Evolutionary conservation across 2,329 filamentous ascomycete species (phyloP).

Genomic region (Emericellopsis cladophorae): DNA sequence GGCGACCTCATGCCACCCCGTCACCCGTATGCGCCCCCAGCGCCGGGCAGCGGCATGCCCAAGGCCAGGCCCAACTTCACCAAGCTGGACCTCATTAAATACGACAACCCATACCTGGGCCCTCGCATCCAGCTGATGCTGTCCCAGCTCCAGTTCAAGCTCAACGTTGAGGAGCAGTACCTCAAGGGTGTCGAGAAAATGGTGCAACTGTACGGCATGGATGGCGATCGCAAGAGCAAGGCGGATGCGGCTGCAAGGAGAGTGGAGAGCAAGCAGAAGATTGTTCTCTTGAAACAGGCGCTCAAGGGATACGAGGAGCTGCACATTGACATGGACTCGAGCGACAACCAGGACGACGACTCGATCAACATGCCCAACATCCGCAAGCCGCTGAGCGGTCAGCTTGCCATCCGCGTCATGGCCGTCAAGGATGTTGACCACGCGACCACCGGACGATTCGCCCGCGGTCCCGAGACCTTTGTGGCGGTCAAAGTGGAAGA

Average conservation of each 20-base stretch:
- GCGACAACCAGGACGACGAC: conserved; percentile 78
- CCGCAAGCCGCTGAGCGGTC: conserved; percentile 88
- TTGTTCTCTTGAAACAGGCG: conserved; percentile 87
- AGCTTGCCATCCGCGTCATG: conserved; percentile 74
- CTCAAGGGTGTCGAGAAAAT: conserved; percentile 99
- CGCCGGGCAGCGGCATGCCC: conserved; percentile 53
- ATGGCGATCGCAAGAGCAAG: conserved; percentile 91
- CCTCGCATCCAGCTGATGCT: conserved; percentile 98
- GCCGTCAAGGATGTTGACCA: conserved; percentile 93
- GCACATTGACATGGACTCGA: conserved; percentile 79
- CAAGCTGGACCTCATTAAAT: conserved; percentile 97
- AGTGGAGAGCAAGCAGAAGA: conserved; percentile 96
- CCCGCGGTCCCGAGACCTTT: conserved; percentile 85
- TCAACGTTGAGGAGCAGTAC: conserved; percentile 98
- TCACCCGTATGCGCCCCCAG: conserved; percentile 61
- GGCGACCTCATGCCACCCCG: conserved; percentile 68
- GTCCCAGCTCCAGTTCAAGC: conserved; percentile 95
- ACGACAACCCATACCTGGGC: conserved; percentile 88
- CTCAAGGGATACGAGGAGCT: conserved; percentile 95
- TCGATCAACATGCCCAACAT: conserved; percentile 92
- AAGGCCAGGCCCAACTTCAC: conserved; percentile 83
- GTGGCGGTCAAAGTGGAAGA: conserved; percentile 97
- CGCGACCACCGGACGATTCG: conserved; percentile 71
- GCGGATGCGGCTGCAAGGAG: conserved; percentile 80
- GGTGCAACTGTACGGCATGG: conserved; percentile 94